A percentile compares a stretch with the other conserved stretches of the same genome.
Conservation (phyloP, 768 basidiomycete genomes). For the Suillus luteus region DNA sequence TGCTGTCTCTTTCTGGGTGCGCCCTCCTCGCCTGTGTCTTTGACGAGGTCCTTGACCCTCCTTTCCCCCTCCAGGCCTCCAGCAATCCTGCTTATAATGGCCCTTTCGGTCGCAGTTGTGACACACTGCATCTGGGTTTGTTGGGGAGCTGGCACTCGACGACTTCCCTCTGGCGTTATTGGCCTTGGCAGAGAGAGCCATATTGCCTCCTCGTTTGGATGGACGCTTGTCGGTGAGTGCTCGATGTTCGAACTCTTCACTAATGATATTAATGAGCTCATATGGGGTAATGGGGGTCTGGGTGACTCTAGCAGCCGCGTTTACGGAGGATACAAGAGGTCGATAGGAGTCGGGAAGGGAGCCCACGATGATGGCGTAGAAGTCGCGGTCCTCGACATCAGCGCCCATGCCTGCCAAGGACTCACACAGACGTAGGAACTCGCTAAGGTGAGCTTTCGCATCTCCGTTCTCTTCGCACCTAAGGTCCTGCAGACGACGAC, state of each 20-base stretch:
- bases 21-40: too few species aligned
- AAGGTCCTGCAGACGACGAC: constrained; percentile 22
- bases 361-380: constrained; percentile 24
- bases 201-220: not conserved
- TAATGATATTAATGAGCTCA: constrained; percentile 19
- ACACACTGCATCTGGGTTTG: too few species aligned
- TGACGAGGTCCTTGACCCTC: too few species aligned
- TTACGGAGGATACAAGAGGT: constrained; percentile 22
- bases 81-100: too few species aligned
- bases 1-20: too few species aligned
- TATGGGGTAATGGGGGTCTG: constrained; percentile 14
- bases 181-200: too few species aligned
- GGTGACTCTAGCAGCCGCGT: constrained; percentile 15
- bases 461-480: constrained; percentile 27
- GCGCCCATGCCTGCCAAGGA: constrained; percentile 17
- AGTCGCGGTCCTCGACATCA: constrained; percentile 21
- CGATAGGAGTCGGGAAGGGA: constrained; percentile 28
- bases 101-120: too few species aligned
- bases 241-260: constrained; percentile 20
- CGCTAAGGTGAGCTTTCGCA: constrained; percentile 24
- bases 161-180: too few species aligned
- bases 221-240: fast-evolving
- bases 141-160: too few species aligned
- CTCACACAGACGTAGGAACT: not conserved
- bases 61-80: too few species aligned